Evolutionary conservation across 1,139 yeast species (phyloP).

Genomic region (Pichia sp.): DNA sequence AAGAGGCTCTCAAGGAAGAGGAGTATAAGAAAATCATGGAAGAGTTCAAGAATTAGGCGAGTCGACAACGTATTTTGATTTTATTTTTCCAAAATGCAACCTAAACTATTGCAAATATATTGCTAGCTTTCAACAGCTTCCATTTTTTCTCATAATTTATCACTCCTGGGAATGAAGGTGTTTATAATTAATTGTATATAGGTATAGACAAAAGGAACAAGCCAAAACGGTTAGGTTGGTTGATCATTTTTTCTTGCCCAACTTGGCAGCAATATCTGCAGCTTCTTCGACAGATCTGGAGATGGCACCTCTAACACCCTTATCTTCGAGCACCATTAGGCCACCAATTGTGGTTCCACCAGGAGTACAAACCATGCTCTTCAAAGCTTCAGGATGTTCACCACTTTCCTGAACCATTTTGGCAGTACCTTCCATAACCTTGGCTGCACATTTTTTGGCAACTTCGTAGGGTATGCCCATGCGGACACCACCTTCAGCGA

Average conservation of each 20-base stretch:
- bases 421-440: conserved; percentile 95
- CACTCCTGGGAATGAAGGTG: neutral
- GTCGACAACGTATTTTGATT: too few species aligned
- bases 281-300: conserved; percentile 90
- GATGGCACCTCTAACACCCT: conserved; percentile 81
- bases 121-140: neutral
- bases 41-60: conserved; percentile 22
- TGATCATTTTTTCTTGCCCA: conserved; percentile 54
- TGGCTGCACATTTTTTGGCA: conserved; percentile 88
- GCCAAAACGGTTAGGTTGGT: neutral
- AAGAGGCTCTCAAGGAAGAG: conserved; percentile 23
- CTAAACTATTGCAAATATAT: neutral
- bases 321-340: conserved; percentile 83
- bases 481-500: conserved; percentile 90
- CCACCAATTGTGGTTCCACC: conserved; percentile 99
- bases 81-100: neutral
- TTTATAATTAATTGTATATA: neutral
- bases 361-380: conserved; percentile 90
- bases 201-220: conserved; percentile 1
- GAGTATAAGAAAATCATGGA: conserved; percentile 30
- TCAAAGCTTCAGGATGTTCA: conserved; percentile 85
- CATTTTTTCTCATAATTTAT: neutral
- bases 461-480: conserved; percentile 88
- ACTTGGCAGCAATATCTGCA: conserved; percentile 72
- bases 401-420: conserved; percentile 81